A percentile compares a stretch with the other conserved stretches of the same genome.
These are phyloP conservation scores for Elongisporangium senticosum DNA, from an alignment of 352 stramenopile species.

Conservation along the genomic window DNA sequence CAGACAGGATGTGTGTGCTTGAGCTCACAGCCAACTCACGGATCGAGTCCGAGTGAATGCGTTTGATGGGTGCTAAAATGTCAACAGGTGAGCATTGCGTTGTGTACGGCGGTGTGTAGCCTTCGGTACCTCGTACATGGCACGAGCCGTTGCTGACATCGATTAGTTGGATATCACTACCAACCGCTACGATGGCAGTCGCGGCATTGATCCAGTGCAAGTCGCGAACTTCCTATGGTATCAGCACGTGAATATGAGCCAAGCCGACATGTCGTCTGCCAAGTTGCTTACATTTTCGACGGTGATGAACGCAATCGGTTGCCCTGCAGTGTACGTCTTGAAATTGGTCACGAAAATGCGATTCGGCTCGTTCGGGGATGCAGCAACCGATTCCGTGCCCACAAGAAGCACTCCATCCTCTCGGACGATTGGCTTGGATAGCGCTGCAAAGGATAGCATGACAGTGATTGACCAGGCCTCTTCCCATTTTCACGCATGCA, in stretches of 20 bases:
- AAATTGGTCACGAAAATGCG: constrained; percentile 64
- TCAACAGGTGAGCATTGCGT: constrained; percentile 1
- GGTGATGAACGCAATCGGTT: constrained; percentile 22
- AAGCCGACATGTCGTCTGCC: not conserved
- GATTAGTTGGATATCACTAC: constrained; percentile 67
- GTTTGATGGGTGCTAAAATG: constrained; percentile 37
- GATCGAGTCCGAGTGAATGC: constrained; percentile 65
- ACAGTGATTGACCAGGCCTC: not conserved
- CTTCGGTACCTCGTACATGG: constrained; percentile 24
- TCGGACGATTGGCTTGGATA: constrained; percentile 73
- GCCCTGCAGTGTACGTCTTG: constrained; percentile 13
- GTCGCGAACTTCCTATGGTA: constrained; percentile 60
- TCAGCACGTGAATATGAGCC: not conserved
- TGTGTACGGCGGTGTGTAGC: not conserved
- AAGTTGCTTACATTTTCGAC: constrained; percentile 31
- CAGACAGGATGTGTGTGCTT: constrained; percentile 31
- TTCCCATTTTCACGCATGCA: not conserved
- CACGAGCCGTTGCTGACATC: constrained; percentile 28
- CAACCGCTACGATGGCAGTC: constrained; percentile 51
- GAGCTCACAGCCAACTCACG: constrained; percentile 51
- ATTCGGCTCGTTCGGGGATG: constrained; percentile 20
- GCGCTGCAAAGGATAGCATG: constrained; percentile 23
- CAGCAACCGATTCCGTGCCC: constrained; percentile 36
- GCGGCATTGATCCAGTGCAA: constrained; percentile 53
- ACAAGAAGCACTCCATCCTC: constrained; percentile 71